Conservation (phyloP, 345 rosid genomes). For the Rhodamnia argentea region DNA sequence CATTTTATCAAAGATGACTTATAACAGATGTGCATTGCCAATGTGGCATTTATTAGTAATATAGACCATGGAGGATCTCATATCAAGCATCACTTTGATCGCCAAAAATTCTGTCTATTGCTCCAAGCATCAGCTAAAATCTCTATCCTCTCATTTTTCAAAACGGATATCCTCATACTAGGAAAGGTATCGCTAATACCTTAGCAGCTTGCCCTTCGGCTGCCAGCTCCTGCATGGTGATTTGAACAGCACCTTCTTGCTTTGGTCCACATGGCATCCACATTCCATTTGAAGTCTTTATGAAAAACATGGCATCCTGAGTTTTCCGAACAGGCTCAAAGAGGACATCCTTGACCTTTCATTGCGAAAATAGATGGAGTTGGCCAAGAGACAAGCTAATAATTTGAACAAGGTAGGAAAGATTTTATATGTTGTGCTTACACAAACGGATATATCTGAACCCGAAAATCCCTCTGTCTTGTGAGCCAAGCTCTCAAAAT, state of each 20-base stretch:
- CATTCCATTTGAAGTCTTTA: slow-evolving; percentile 43
- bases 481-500: slow-evolving; percentile 68
- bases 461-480: slow-evolving; percentile 88
- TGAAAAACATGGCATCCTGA: slow-evolving; percentile 80
- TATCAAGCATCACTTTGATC: background rate
- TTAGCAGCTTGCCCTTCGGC: slow-evolving; percentile 54
- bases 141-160: background rate
- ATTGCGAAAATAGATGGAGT: background rate
- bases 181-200: slow-evolving; percentile 22
- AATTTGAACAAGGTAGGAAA: background rate
- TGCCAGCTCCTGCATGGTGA: slow-evolving; percentile 79
- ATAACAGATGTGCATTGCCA: background rate
- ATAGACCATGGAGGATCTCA: background rate
- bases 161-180: background rate
- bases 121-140: background rate
- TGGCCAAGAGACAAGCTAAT: background rate
- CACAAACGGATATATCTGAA: slow-evolving; percentile 92
- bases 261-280: slow-evolving; percentile 92
- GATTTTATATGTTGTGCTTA: slow-evolving; percentile 18
- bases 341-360: slow-evolving; percentile 84
- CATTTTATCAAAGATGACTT: background rate
- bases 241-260: slow-evolving; percentile 64
- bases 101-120: background rate
- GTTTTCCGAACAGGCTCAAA: slow-evolving; percentile 96
- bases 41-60: background rate